phyloP scores from a whole-genome alignment of 169 alveolate species.

The Perkinsus marinus region DNA sequence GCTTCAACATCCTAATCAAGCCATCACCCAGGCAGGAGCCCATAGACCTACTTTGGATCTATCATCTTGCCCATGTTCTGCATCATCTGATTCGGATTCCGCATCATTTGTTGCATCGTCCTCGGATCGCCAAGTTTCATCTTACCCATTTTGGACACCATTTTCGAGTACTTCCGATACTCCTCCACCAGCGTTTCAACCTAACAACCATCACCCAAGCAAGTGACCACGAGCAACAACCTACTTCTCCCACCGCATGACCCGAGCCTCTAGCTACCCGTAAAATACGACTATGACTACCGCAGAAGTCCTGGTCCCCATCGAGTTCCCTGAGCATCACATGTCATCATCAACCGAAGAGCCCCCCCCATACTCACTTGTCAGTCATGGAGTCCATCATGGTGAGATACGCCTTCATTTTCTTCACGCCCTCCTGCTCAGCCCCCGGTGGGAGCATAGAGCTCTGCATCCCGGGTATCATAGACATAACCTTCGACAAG shows the following conservation, averaged over 20 bases:
- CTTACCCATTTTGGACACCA: constrained; percentile 93
- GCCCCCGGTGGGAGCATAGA: constrained; percentile 71
- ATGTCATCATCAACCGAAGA: background rate
- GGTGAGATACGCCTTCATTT: constrained; percentile 83
- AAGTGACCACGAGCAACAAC: too few species aligned
- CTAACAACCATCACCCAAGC: constrained; percentile 52
- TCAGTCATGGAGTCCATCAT: constrained; percentile 94
- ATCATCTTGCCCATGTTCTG: constrained; percentile 79
- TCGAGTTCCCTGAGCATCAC: constrained; percentile 61
- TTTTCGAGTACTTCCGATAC: constrained; percentile 78
- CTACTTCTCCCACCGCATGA: background rate
- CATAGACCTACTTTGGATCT: constrained; percentile 58
- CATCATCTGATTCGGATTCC: constrained; percentile 86
- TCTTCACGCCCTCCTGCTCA: constrained; percentile 88
- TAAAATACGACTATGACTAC: constrained; percentile 59
- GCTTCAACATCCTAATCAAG: constrained; percentile 58
- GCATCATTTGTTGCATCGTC: constrained; percentile 63
- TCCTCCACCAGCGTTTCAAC: constrained; percentile 80
- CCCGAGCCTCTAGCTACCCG: constrained; percentile 94
- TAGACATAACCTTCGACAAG: constrained; percentile 66
- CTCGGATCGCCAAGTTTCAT: constrained; percentile 74
- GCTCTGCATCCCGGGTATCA: constrained; percentile 74
- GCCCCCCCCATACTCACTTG: constrained; percentile 14
- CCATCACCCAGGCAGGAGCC: background rate
- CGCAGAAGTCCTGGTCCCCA: constrained; percentile 67